These are phyloP conservation scores for Pichia paraexigua DNA, from an alignment of 805 yeast species.

Conservation along the genomic window DNA sequence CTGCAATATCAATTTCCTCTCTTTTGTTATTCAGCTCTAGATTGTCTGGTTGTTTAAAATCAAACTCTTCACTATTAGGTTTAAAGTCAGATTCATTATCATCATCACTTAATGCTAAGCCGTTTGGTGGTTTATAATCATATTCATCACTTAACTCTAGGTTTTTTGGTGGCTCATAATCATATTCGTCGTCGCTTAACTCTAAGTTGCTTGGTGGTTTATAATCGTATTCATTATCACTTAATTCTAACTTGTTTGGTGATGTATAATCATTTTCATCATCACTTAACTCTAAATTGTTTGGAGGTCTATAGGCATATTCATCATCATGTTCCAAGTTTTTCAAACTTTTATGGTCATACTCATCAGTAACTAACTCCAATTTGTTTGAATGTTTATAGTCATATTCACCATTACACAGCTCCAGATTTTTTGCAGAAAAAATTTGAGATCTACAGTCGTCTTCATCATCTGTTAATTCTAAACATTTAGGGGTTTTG, in stretches of 20 bases:
- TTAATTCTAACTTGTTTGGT: slow-evolving; percentile 3
- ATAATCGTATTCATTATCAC: background rate
- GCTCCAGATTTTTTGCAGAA: background rate
- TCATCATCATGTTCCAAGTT: slow-evolving; percentile 5
- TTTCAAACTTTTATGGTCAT: background rate
- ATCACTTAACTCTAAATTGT: slow-evolving; percentile 3
- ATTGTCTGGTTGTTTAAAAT: background rate
- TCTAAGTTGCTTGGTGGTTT: background rate
- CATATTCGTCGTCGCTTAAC: background rate
- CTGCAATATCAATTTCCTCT: background rate
- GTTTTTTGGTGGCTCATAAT: background rate
- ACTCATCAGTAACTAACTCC: slow-evolving; percentile 5
- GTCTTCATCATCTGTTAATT: background rate
- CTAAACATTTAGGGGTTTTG: slow-evolving; percentile 1
- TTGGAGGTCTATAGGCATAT: background rate
- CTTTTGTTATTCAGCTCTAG: background rate
- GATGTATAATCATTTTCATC: slow-evolving; percentile 1
- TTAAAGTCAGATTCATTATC: background rate
- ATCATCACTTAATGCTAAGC: slow-evolving; percentile 1
- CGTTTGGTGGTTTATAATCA: background rate
- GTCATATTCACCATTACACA: slow-evolving; percentile 3
- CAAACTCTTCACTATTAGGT: background rate
- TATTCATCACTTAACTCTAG: background rate
- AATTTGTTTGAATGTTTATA: background rate
- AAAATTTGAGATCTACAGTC: background rate